Percentiles rank a stretch among this genome's conserved stretches.
Evolutionary conservation across 2,329 filamentous ascomycete species (phyloP).

Genomic region (Calonectria crousiana): DNA sequence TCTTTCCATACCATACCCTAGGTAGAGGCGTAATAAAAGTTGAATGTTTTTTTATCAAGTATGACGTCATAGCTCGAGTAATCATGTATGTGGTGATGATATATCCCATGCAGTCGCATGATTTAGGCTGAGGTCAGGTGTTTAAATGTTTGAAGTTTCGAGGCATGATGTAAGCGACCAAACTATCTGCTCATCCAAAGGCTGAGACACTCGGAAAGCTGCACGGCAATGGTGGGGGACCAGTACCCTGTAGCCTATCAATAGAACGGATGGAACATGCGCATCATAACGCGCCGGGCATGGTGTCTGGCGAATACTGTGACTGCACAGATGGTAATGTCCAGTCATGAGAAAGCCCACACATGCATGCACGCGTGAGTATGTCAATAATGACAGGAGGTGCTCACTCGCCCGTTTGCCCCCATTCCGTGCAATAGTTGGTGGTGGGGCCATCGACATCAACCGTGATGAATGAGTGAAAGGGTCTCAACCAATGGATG

Average conservation of each 20-base stretch:
- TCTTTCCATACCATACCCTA: slow-evolving; percentile 27
- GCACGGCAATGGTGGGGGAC: not conserved
- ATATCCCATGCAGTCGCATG: slow-evolving; percentile 25
- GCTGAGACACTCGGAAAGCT: slow-evolving; percentile 1
- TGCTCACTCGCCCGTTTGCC: slow-evolving; percentile 12
- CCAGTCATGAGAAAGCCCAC: slow-evolving; percentile 27
- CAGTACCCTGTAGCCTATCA: slow-evolving; percentile 26
- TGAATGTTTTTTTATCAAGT: slow-evolving; percentile 28
- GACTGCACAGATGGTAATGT: slow-evolving; percentile 27
- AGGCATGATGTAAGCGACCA: slow-evolving; percentile 5
- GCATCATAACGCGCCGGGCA: slow-evolving; percentile 20
- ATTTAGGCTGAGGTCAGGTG: slow-evolving; percentile 25
- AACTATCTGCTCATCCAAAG: slow-evolving; percentile 24
- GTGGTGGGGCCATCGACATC: not conserved
- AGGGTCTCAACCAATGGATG: not conserved
- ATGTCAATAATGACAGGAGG: not conserved
- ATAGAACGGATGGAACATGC: slow-evolving; percentile 11
- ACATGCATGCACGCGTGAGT: slow-evolving; percentile 26
- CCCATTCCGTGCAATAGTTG: not conserved
- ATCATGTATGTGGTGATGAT: slow-evolving; percentile 11
- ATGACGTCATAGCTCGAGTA: slow-evolving; percentile 15
- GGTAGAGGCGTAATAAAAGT: slow-evolving; percentile 47
- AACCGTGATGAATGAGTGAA: not conserved
- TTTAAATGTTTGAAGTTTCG: slow-evolving; percentile 13
- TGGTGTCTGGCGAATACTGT: not conserved